A percentile compares a stretch with the other conserved stretches of the same genome.
Conservation (phyloP, 2,329 filamentous ascomycete genomes). For the Zasmidium angulare region DNA sequence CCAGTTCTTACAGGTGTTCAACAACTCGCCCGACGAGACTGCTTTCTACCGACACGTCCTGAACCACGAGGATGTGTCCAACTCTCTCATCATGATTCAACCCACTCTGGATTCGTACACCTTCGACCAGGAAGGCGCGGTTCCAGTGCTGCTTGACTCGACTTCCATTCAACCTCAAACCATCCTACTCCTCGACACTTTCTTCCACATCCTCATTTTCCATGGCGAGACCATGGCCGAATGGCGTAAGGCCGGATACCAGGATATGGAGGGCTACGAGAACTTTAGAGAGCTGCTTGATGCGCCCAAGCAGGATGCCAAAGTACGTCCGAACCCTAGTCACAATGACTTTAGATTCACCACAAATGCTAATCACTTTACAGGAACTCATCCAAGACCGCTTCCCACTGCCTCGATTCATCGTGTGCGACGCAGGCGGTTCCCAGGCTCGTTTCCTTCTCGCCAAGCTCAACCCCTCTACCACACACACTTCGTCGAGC, state of each 20-base stretch:
- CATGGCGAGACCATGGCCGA: slow-evolving; percentile 97
- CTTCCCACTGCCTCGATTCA: slow-evolving; percentile 97
- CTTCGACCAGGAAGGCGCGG: slow-evolving; percentile 88
- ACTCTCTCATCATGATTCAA: slow-evolving; percentile 98
- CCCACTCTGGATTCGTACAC: slow-evolving; percentile 96
- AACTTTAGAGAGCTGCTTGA: slow-evolving; percentile 88
- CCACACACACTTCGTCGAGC: slow-evolving; percentile 88
- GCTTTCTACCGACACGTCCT: slow-evolving; percentile 98
- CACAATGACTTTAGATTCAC: background rate
- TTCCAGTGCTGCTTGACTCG: slow-evolving; percentile 93
- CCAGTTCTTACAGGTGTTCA: slow-evolving; percentile 98
- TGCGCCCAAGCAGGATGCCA: slow-evolving; percentile 93
- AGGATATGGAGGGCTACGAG: slow-evolving; percentile 97
- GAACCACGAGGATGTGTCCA: slow-evolving; percentile 95
- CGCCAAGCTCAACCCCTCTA: slow-evolving; percentile 95
- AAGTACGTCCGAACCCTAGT: slow-evolving; percentile 58
- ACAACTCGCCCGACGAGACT: slow-evolving; percentile 98
- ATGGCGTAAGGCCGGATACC: slow-evolving; percentile 97
- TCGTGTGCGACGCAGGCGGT: slow-evolving; percentile 96
- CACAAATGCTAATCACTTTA: slow-evolving; percentile 8
- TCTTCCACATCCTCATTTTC: slow-evolving; percentile 99
- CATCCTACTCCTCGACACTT: slow-evolving; percentile 91
- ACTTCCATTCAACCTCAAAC: slow-evolving; percentile 94
- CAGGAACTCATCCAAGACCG: slow-evolving; percentile 95
- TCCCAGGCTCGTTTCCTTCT: slow-evolving; percentile 96